Percentiles rank a stretch among this genome's conserved stretches.
Conservation (phyloP, 176 grass and related monocot genomes). For the Chrysopogon serrulatus region DNA sequence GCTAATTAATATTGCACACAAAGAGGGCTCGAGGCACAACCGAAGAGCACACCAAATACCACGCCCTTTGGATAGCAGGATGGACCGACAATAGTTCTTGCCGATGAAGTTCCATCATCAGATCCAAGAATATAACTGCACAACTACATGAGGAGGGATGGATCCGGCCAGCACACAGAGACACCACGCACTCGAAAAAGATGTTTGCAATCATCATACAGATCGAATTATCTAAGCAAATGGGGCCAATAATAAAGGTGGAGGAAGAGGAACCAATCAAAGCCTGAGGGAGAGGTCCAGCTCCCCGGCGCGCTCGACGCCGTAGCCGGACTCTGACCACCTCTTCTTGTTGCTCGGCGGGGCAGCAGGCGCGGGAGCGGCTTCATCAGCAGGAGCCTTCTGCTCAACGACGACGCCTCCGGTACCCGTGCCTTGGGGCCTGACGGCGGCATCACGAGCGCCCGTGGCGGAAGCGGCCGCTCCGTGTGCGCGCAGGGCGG, state of each 20-base stretch:
- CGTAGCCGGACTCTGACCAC: not conserved
- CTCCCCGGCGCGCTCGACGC: not conserved
- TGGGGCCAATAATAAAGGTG: not conserved
- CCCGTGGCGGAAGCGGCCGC: not conserved
- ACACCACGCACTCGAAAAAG: not conserved
- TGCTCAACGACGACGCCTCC: not conserved
- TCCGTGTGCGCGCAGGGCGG: conserved; percentile 18
- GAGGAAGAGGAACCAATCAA: conserved; percentile 8
- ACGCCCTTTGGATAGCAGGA: not conserved
- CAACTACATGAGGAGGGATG: not conserved
- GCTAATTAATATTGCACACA: not conserved
- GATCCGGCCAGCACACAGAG: not conserved
- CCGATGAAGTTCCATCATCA: conserved; percentile 4
- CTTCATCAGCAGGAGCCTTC: not conserved
- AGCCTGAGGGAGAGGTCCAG: conserved; percentile 54
- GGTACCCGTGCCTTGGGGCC: not conserved
- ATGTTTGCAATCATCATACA: not conserved
- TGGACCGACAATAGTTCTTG: not conserved
- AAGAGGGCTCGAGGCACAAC: not conserved
- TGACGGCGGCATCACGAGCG: not conserved
- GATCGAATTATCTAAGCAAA: conserved; percentile 12
- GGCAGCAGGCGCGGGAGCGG: not conserved
- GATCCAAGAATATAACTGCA: not conserved
- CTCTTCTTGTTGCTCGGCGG: not conserved
- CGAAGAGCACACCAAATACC: conserved; percentile 26